Conservation (phyloP, 805 yeast species). For the Barnettozyma salicaria region DNA sequence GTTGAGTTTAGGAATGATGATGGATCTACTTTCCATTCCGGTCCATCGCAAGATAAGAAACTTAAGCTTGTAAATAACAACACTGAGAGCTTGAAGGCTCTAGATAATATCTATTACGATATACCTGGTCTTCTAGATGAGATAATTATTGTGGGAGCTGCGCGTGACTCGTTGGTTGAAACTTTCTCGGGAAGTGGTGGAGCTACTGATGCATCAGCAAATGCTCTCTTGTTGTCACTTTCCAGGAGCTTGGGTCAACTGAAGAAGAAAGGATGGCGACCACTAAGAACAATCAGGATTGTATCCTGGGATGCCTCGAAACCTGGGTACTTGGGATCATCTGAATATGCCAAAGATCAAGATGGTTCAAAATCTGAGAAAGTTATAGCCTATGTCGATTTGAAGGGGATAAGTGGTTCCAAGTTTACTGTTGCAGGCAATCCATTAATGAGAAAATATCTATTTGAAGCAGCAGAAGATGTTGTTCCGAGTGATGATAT, state of each 20-base stretch:
- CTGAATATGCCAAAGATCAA: constrained; percentile 69
- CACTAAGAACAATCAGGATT: constrained; percentile 60
- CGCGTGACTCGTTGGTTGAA: constrained; percentile 48
- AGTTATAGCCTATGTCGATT: constrained; percentile 48
- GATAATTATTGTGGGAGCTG: constrained; percentile 48
- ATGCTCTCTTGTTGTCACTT: constrained; percentile 34
- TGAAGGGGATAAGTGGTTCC: constrained; percentile 50
- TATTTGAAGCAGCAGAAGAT: constrained; percentile 28
- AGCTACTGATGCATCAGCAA: constrained; percentile 6
- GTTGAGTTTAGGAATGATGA: not conserved
- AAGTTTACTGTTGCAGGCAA: constrained; percentile 43
- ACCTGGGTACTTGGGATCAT: constrained; percentile 66
- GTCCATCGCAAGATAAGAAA: not conserved
- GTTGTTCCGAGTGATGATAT: constrained; percentile 3
- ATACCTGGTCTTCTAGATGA: constrained; percentile 56
- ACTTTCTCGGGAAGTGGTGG: not conserved
- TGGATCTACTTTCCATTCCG: not conserved
- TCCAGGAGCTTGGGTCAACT: constrained; percentile 45
- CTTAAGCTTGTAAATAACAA: constrained; percentile 24
- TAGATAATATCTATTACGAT: constrained; percentile 44
- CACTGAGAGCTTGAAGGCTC: constrained; percentile 36
- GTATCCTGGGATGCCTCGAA: constrained; percentile 84
- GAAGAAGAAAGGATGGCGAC: constrained; percentile 56
- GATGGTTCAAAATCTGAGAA: constrained; percentile 38
- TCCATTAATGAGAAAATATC: constrained; percentile 46